Percentiles rank a stretch among this genome's conserved stretches.
phyloP scores from a whole-genome alignment of 805 yeast species.

The Kodamaea laetipori region DNA sequence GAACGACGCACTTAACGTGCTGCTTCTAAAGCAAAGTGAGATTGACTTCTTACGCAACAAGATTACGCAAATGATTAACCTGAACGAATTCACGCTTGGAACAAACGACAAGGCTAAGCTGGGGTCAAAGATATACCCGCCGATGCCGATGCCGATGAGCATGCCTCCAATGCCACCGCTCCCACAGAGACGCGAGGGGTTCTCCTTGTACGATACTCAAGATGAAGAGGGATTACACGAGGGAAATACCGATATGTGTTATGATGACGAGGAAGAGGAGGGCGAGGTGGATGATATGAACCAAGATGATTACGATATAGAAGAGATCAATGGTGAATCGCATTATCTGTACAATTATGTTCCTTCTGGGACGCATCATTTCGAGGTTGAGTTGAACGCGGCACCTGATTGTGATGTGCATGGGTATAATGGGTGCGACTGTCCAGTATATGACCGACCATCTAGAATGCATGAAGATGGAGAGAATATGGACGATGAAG shows the following conservation, averaged over 20 bases:
- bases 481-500: conserved; percentile 24
- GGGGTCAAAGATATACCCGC: neutral
- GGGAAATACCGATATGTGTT: conserved; percentile 26
- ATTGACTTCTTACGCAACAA: conserved; percentile 31
- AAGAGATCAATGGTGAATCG: conserved; percentile 33
- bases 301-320: conserved; percentile 43
- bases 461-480: conserved; percentile 9
- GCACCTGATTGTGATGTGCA: conserved; percentile 35
- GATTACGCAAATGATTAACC: conserved; percentile 26
- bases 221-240: conserved; percentile 45
- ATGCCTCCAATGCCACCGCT: conserved; percentile 7
- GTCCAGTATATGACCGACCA: conserved; percentile 20
- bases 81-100: conserved; percentile 18
- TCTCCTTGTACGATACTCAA: conserved; percentile 36
- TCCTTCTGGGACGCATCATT: conserved; percentile 35
- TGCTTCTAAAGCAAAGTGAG: conserved; percentile 27
- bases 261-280: conserved; percentile 21
- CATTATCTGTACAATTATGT: conserved; percentile 31
- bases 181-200: conserved; percentile 23
- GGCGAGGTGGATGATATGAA: conserved; percentile 26
- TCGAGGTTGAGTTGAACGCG: conserved; percentile 43
- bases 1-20: conserved; percentile 7
- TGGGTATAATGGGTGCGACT: conserved; percentile 29
- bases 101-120: conserved; percentile 4
- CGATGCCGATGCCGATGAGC: conserved; percentile 5